Conservation (phyloP, 495 filamentous ascomycete genomes). For the Friedmanniomyces endolithicus region DNA sequence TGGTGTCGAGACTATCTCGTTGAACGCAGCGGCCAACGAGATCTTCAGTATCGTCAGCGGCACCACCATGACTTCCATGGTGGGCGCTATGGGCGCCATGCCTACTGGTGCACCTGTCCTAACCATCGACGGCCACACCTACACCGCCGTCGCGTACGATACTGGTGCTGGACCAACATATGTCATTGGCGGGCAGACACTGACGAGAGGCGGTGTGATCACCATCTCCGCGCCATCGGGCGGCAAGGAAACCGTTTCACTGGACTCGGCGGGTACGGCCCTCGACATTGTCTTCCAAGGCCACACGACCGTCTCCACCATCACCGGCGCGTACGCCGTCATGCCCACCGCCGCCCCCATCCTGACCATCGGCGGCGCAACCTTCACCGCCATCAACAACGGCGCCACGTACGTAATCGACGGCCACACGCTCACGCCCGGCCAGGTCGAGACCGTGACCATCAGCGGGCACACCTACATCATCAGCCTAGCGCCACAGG, state of each 20-base stretch:
- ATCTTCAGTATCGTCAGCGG: constrained; percentile 2
- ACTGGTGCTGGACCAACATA: constrained; percentile 13
- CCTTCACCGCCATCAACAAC: constrained; percentile 24
- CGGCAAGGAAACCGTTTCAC: constrained; percentile 7
- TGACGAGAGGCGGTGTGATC: constrained; percentile 17
- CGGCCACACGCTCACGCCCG: constrained; percentile 25
- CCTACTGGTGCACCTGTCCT: constrained; percentile 16
- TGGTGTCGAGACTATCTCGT: constrained; percentile 11
- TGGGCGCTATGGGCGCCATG: constrained; percentile 5
- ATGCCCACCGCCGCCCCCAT: constrained; percentile 21
- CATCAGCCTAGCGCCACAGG: constrained; percentile 22
- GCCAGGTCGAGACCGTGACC: constrained; percentile 24
- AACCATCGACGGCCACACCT: constrained; percentile 12
- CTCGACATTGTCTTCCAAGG: constrained; percentile 3
- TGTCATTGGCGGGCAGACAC: constrained; percentile 11
- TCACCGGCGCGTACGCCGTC: constrained; percentile 8
- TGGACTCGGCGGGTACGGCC: constrained; percentile 8
- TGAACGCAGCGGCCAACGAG: constrained; percentile 10
- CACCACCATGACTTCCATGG: constrained; percentile 1
- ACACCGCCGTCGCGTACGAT: constrained; percentile 13
- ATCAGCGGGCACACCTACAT: constrained; percentile 15
- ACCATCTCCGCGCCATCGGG: constrained; percentile 9
- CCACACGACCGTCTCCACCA: constrained; percentile 9
- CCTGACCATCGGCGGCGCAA: constrained; percentile 24
- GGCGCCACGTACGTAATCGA: constrained; percentile 26